Evolutionary conservation across 352 stramenopile species (phyloP).

Genomic region (Globisporangium middletonii): DNA sequence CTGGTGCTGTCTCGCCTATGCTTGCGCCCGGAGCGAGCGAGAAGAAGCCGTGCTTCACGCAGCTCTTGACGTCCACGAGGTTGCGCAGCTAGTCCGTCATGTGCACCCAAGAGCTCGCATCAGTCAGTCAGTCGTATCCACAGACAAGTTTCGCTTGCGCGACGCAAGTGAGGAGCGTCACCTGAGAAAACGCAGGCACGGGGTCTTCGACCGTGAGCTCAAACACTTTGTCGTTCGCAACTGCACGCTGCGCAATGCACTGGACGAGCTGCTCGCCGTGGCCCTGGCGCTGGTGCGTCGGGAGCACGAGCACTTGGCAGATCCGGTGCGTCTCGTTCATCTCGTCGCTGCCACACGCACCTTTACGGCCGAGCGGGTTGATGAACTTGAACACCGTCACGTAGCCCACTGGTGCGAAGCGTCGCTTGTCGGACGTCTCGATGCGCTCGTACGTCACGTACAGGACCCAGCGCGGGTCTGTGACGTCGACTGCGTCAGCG

Average conservation of each 20-base stretch:
- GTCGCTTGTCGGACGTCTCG: background rate
- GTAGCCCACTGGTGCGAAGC: conserved; percentile 51
- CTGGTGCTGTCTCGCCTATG: conserved; percentile 6
- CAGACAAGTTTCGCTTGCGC: no score
- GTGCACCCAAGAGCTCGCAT: background rate
- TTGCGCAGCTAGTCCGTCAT: conserved; percentile 43
- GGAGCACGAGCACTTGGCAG: conserved; percentile 79
- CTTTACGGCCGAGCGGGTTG: conserved; percentile 64
- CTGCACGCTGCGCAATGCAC: conserved; percentile 48
- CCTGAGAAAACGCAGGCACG: conserved; percentile 58
- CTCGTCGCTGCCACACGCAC: conserved; percentile 9
- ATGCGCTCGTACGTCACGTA: conserved; percentile 72
- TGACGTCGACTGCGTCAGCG: conserved; percentile 66
- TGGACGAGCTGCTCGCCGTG: conserved; percentile 74
- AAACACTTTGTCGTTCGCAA: conserved; percentile 52
- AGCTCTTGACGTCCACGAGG: conserved; percentile 64
- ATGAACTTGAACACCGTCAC: conserved; percentile 82
- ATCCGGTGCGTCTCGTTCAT: conserved; percentile 76
- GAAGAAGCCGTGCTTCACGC: conserved; percentile 54
- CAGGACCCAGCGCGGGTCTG: conserved; percentile 66
- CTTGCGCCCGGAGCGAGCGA: conserved; percentile 27
- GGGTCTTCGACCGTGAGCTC: conserved; percentile 85
- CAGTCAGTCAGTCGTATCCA: background rate
- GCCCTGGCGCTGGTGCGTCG: conserved; percentile 71
- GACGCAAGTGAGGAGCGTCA: background rate